phyloP scores from a whole-genome alignment of 495 filamentous ascomycete genomes.

The Hypoxylon subgilvum region DNA sequence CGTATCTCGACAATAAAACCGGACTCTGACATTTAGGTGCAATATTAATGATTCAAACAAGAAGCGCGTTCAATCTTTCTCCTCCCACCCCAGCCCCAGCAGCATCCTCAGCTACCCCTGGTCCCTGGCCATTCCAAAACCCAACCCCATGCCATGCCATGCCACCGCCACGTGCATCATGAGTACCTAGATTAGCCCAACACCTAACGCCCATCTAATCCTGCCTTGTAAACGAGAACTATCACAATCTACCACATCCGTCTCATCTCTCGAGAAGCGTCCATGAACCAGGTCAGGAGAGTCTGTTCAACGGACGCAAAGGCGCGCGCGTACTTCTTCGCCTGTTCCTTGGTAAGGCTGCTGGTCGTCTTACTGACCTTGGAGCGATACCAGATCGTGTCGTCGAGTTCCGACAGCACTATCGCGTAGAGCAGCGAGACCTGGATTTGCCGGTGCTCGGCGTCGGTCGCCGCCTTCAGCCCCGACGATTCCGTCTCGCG shows the following conservation, averaged over 20 bases:
- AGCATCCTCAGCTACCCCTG: too few relatives aligned
- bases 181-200: too few relatives aligned
- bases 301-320: constrained; percentile 29
- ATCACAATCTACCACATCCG: constrained; percentile 39
- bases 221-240: too few relatives aligned
- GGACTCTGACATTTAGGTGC: too few relatives aligned
- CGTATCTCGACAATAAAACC: too few relatives aligned
- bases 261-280: constrained; percentile 11
- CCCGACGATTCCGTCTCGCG: constrained; percentile 27
- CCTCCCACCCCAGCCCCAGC: too few relatives aligned
- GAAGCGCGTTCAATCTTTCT: too few relatives aligned
- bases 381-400: constrained; percentile 36
- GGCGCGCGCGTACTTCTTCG: constrained; percentile 13
- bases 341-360: constrained; percentile 26
- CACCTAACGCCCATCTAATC: too few relatives aligned
- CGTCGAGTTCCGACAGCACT: constrained; percentile 35
- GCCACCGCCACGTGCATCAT: too few relatives aligned
- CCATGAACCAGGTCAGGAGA: constrained; percentile 30
- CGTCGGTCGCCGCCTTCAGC: constrained; percentile 20
- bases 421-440: constrained; percentile 36
- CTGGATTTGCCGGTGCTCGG: constrained; percentile 28
- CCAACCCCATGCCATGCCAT: too few relatives aligned
- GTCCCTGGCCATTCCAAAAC: too few relatives aligned
- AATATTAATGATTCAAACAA: too few relatives aligned
- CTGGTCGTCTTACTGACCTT: constrained; percentile 15